Base-by-base conservation (phyloP, 345 rosid species). In the Lumnitzera littorea region DNA sequence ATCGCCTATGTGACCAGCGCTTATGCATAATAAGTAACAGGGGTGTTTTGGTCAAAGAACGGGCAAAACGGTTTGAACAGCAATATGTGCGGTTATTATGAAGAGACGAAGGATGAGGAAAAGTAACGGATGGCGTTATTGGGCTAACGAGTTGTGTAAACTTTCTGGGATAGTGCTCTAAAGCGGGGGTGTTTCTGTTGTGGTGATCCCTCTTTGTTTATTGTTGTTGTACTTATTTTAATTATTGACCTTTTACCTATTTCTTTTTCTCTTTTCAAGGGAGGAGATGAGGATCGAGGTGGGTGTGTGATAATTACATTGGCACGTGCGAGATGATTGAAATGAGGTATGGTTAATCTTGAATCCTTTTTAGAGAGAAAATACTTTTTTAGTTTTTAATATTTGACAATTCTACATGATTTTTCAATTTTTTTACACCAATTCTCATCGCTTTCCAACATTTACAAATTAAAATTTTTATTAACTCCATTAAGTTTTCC, bases 101-200 rank as follows among this genome's bases (percentile, higher is more conserved):
- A 64, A 63, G 53, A 25, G 73, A 70, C 79, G 69, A 69, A 58
- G 62, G 50, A 25, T 51, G 12, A 54, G 61, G 72, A 51, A 62
- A 69, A 61, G 70, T 71, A 80, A 86, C 91, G 91, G 92, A 80
- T 89, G 72, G 53, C 88, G 91, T 89, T 80, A 73, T 67, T 72
- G 58, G 59, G 66, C 72, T 70, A 79, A 65, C 7, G 80, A 75
- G 72, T 65, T 55, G 72, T 48, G 9, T n/a, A 52, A 47, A 3
- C 7, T 29, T 29, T 29, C 1, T 3, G 36, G 36, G 36, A 62
- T 56, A 29, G 5, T 36, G 43, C 7, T 36, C 3, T 36, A 36
- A 36, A 36, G 43, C 7, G 43, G 43, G 43, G 9, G 43, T 23
- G 27, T 15, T 53, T 53, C 3, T 53, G 36, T 53, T 53, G 13